Conservation (phyloP, 441 rosid species). For the Isatis lusitanica region DNA sequence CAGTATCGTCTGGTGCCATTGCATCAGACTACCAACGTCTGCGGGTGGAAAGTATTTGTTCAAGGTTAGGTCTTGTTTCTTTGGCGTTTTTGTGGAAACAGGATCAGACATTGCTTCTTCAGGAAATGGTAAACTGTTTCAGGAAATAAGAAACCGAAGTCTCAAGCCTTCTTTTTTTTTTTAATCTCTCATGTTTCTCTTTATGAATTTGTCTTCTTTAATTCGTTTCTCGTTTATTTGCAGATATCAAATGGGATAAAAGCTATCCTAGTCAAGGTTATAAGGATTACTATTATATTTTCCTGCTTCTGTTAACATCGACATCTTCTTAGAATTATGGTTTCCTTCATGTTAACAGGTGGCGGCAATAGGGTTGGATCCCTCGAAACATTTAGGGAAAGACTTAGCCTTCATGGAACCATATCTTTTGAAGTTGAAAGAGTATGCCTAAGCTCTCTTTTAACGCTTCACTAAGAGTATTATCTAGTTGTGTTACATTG, state of each 20-base stretch:
- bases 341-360: constrained; percentile 52
- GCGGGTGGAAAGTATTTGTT: constrained; percentile 94
- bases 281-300: constrained; percentile 14
- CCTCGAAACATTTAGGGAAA: constrained; percentile 86
- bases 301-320: neutral
- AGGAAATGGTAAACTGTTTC: constrained; percentile 73
- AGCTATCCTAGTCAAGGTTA: constrained; percentile 85
- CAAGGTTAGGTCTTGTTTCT: constrained; percentile 97
- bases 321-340: neutral
- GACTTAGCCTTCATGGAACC: constrained; percentile 67
- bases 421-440: constrained; percentile 78
- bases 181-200: constrained; percentile 1
- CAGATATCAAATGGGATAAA: constrained; percentile 68
- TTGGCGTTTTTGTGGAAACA: constrained; percentile 97
- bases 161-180: constrained; percentile 1
- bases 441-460: constrained; percentile 48
- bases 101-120: constrained; percentile 93
- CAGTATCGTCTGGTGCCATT: constrained; percentile 95
- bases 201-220: constrained; percentile 13
- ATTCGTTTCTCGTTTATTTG: constrained; percentile 18
- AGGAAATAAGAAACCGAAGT: constrained; percentile 22
- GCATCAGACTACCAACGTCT: constrained; percentile 95
- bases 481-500: constrained; percentile 7
- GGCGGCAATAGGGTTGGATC: constrained; percentile 92
- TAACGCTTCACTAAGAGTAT: neutral